These are phyloP conservation scores for Malassezia obtusa DNA, from an alignment of 1,284 basidiomycete species.

Conservation along the genomic window DNA sequence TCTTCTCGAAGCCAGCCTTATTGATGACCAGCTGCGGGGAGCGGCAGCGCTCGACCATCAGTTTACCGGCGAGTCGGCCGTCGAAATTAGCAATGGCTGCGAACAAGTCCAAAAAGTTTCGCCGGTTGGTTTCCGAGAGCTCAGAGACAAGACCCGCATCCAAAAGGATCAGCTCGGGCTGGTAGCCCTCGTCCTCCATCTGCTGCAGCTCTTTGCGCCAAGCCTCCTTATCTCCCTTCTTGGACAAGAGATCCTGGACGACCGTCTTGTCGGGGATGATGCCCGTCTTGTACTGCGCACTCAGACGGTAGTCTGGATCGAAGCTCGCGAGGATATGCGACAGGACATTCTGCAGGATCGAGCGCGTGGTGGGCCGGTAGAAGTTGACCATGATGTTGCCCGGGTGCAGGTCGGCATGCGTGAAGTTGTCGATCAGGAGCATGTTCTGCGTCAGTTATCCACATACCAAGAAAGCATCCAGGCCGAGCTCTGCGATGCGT, in stretches of 20 bases:
- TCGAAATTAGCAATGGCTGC: slow-evolving; percentile 90
- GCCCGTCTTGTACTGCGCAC: slow-evolving; percentile 10
- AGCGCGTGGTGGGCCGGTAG: slow-evolving; percentile 59
- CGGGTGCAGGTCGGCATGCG: slow-evolving; percentile 73
- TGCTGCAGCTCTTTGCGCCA: slow-evolving; percentile 66
- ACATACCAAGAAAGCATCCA: slow-evolving; percentile 85
- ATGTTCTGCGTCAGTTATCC: slow-evolving; percentile 62
- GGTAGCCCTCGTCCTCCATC: slow-evolving; percentile 65
- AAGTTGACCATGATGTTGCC: slow-evolving; percentile 98
- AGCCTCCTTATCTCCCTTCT: slow-evolving; percentile 54
- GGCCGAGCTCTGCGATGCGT: slow-evolving; percentile 77
- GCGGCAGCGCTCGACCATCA: slow-evolving; percentile 95
- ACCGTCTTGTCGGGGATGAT: slow-evolving; percentile 50
- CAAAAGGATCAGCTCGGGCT: slow-evolving; percentile 89
- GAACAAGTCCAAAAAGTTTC: slow-evolving; percentile 94
- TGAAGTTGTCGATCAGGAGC: slow-evolving; percentile 95
- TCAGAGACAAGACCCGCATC: slow-evolving; percentile 90
- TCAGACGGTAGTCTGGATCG: slow-evolving; percentile 34
- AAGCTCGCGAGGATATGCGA: slow-evolving; percentile 36
- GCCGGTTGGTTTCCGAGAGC: slow-evolving; percentile 67
- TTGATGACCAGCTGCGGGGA: slow-evolving; percentile 82
- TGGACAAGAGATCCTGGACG: slow-evolving; percentile 59
- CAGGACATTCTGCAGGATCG: slow-evolving; percentile 32
- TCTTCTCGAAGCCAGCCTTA: slow-evolving; percentile 84
- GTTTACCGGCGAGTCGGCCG: slow-evolving; percentile 80